These are phyloP conservation scores for Debaryomyces prosopidis DNA, from an alignment of 805 yeast genomes.

Conservation along the genomic window DNA sequence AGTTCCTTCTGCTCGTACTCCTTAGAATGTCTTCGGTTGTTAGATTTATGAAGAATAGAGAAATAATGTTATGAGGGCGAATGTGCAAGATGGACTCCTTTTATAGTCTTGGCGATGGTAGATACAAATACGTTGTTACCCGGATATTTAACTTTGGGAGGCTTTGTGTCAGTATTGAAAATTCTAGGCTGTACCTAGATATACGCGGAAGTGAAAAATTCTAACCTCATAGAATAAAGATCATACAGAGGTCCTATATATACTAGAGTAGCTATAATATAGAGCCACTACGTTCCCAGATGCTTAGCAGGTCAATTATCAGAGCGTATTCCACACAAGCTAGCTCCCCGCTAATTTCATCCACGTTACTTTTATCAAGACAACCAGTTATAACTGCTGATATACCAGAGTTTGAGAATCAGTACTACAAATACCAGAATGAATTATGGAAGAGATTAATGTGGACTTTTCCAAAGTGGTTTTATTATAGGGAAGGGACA, in stretches of 20 bases:
- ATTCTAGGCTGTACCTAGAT: constrained; percentile 5
- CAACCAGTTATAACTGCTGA: constrained; percentile 84
- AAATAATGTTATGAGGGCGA: too few species aligned
- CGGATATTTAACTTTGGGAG: not conserved
- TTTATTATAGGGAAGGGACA: constrained; percentile 87
- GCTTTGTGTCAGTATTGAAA: not conserved
- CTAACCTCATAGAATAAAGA: constrained; percentile 6
- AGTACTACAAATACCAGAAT: constrained; percentile 78
- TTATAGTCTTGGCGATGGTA: not conserved
- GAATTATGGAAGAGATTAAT: constrained; percentile 86
- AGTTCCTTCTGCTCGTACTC: not conserved
- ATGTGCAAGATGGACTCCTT: not conserved
- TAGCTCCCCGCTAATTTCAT: constrained; percentile 23
- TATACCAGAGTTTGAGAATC: constrained; percentile 65
- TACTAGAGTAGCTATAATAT: too few species aligned
- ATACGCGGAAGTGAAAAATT: constrained; percentile 17
- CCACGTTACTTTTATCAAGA: constrained; percentile 72
- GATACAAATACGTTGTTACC: not conserved
- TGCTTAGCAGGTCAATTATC: constrained; percentile 8
- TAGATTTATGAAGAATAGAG: too few species aligned
- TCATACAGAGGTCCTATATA: too few species aligned
- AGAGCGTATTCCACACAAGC: constrained; percentile 15
- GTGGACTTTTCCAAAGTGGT: constrained; percentile 98
- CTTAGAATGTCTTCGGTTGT: too few species aligned
- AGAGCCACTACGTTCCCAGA: not conserved